phyloP scores from a whole-genome alignment of 345 rosid genomes.

The Jatropha curcas region DNA sequence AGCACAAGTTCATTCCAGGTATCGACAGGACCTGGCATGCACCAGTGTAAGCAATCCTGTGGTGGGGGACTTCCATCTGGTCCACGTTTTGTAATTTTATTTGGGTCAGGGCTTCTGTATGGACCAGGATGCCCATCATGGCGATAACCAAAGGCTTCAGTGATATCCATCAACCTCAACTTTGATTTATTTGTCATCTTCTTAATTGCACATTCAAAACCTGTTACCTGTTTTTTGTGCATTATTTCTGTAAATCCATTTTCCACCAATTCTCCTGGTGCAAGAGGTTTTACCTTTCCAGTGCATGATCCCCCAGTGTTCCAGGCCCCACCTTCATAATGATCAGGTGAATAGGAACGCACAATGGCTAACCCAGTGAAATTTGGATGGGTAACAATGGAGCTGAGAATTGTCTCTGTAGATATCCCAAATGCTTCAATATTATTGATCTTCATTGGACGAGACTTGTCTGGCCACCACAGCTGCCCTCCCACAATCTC shows the following conservation, averaged over 20 bases:
- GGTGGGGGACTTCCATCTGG: conserved; percentile 88
- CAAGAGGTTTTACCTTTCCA: conserved; percentile 73
- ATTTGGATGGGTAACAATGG: conserved; percentile 69
- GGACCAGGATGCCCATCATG: conserved; percentile 99
- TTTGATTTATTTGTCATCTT: conserved; percentile 47
- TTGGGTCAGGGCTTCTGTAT: conserved; percentile 78
- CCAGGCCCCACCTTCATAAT: conserved; percentile 98
- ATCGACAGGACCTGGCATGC: conserved; percentile 99
- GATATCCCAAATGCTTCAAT: conserved; percentile 88
- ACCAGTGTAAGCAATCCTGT: conserved; percentile 99
- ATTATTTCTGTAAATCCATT: conserved; percentile 76
- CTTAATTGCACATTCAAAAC: conserved; percentile 51
- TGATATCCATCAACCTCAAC: conserved; percentile 82
- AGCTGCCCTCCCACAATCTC: conserved; percentile 92
- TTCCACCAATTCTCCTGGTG: conserved; percentile 58
- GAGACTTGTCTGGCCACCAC: conserved; percentile 87
- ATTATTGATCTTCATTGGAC: conserved; percentile 70
- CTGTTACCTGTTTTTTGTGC: conserved; percentile 79
- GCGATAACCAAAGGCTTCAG: conserved; percentile 76
- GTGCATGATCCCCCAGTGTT: conserved; percentile 98
- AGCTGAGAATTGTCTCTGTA: conserved; percentile 70
- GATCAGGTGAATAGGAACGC: conserved; percentile 92
- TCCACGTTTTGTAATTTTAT: conserved; percentile 74
- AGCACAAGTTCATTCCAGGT: conserved; percentile 93
- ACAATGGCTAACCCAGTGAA: conserved; percentile 75